Percentiles rank a stretch among this genome's conserved stretches.
Conservation (phyloP, 202 grass and related monocot genomes). For the Panicum virgatum region DNA sequence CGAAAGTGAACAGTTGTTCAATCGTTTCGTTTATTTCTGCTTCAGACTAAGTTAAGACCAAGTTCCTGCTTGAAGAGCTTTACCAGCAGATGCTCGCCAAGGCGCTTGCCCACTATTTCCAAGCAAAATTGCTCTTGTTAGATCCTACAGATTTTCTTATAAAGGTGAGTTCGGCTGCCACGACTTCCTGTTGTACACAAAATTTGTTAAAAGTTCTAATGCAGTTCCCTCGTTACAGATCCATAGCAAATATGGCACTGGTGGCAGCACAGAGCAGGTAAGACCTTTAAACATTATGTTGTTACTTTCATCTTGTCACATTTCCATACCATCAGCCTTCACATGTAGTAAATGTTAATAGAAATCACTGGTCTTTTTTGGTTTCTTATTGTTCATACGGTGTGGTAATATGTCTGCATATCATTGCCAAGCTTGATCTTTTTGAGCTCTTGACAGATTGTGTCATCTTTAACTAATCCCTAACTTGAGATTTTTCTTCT, state of each 20-base stretch:
- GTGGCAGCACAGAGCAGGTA: conserved; percentile 53
- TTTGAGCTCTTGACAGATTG: background rate
- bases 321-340: background rate
- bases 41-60: conserved; percentile 33
- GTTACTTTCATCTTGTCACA: background rate
- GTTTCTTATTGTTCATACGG: background rate
- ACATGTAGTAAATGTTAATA: background rate
- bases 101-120: conserved; percentile 87
- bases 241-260: conserved; percentile 82
- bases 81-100: conserved; percentile 99
- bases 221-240: conserved; percentile 49
- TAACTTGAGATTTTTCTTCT: conserved; percentile 41
- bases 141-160: conserved; percentile 87
- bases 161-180: conserved; percentile 54
- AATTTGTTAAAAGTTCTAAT: background rate
- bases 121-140: conserved; percentile 82
- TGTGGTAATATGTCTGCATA: background rate
- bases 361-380: background rate
- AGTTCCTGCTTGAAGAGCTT: conserved; percentile 63
- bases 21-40: background rate
- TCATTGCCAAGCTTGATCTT: background rate
- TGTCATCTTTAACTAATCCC: background rate
- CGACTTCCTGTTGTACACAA: background rate
- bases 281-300: background rate
- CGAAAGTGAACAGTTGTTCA: background rate